Conservation (phyloP, 1,284 basidiomycete species). For the Leccinum subspadiceum region DNA sequence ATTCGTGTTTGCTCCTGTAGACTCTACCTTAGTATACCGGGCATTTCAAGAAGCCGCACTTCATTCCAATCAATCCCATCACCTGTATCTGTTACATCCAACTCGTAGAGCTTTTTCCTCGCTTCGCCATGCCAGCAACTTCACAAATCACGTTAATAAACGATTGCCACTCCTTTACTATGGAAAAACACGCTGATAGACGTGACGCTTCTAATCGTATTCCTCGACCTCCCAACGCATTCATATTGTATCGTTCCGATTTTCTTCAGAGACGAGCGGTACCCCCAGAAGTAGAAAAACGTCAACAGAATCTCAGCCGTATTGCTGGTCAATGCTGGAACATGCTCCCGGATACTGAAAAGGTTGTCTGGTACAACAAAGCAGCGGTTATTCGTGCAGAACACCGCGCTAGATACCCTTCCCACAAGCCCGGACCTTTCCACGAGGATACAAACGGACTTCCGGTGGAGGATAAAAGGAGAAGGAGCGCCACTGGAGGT, state of each 20-base stretch:
- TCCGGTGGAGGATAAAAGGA: constrained; percentile 3
- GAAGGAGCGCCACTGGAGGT: background rate
- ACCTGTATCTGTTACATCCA: background rate
- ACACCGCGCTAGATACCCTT: constrained; percentile 42
- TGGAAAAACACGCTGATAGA: background rate
- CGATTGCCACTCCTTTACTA: constrained; percentile 8
- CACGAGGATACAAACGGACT: constrained; percentile 29
- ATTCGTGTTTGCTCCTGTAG: constrained; percentile 1
- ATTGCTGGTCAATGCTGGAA: constrained; percentile 58
- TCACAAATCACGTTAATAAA: constrained; percentile 1
- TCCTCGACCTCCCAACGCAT: constrained; percentile 79
- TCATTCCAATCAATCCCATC: background rate
- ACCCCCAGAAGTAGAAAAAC: constrained; percentile 41
- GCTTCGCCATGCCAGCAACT: constrained; percentile 8
- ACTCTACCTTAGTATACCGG: background rate
- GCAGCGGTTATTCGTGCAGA: constrained; percentile 39
- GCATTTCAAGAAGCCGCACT: background rate
- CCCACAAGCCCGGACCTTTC: constrained; percentile 46
- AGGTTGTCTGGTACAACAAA: constrained; percentile 43
- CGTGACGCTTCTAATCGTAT: constrained; percentile 38
- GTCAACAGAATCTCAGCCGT: constrained; percentile 58
- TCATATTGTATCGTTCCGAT: constrained; percentile 79
- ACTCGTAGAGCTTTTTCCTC: background rate
- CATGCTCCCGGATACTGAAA: constrained; percentile 40
- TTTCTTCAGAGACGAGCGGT: constrained; percentile 49